Evolutionary conservation across 2,329 filamentous ascomycete species (phyloP), one percentile per base, ranked within the genome.

Genomic region (Xylariaceae sp.): DNA sequence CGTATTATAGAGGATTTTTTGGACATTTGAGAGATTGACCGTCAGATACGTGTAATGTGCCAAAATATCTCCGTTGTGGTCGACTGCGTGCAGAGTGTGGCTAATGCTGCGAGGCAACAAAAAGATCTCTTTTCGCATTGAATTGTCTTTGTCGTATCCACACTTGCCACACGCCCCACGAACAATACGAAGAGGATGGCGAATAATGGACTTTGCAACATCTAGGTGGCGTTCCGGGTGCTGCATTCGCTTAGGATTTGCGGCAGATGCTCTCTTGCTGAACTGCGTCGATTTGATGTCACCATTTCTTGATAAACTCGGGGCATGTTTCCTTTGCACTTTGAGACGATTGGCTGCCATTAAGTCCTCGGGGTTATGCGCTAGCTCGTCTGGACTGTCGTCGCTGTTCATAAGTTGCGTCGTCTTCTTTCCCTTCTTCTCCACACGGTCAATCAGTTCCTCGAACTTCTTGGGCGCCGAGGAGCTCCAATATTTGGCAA

Each of bases 351-450:
- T 31, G 16, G 28, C 53, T 33, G 28, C 47, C 42, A n/a, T 34
- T 18, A 59, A 48, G 28, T 61, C 61, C 31, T 54, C 50, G 10
- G 22, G 42, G 14, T 55, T 54, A 17, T 34, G 45, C 18, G 61
- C 59, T 31, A 66, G 48, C 43, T 65, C 63, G 34, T 65, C 64
- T 33, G 57, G 56, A 31, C 60, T 60, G 6, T 44, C 52, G 39
- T 59, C 42, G 13, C 5, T 3, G 19, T 28, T 4, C 11, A 6
- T 2, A 31, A 2, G 16, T 40, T 16, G 4, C 4, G 22, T 28
- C 22, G 7, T 55, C 34, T 40, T 51, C 14, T 34, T 45, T 42
- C 16, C 49, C 9, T 16, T 31, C 6, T 53, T 56, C 34, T 56
- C 53, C 5, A 34, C 34, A 31, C 42, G 45, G 6, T 62, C 55